Base-by-base conservation (phyloP, 2,329 filamentous ascomycete genomes). In the Microthyrium microscopicum region DNA sequence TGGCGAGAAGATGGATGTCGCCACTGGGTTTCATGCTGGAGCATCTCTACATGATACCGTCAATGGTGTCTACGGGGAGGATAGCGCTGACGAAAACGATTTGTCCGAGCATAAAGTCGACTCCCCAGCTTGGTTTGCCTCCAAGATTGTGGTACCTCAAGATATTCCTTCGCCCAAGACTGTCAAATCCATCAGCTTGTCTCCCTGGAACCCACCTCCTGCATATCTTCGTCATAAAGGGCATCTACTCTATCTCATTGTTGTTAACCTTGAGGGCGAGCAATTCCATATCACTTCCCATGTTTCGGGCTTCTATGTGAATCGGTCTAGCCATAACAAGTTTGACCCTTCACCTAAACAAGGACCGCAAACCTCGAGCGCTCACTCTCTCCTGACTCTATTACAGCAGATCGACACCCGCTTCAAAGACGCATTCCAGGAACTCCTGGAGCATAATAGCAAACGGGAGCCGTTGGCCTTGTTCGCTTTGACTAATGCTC, bases 201-300 rank as follows among this genome's bases (percentile, higher is more conserved):
- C 89, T 11, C 68, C 84, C 5, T 98, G 89, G 89, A 95, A 95
- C 58, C 89, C 91, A 24, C 85, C 87, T 26, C 89, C 89, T 29
- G 84, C 87, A 52, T 73, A 92, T 51, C 70, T 94, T 33, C 75
- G 85, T 43, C 83, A 92, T 51, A 83, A 80, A 51, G 89, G 89
- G 16, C 89, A 98, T 54, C 63, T 98, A 37, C 68, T 98, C 31
- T 98, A 98, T 56, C 67, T 98, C 15, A 68, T 83, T 41, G 67
- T 89, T 27, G 87, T 78, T 12, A 95, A 85, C 37, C 87, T 83
- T 46, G 89, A 98, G 57, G 85, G 85, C 41, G 89, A 98, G 59
- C 83, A 92, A 54, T 76, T 79, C 55, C 84, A 94, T 55, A 78
- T 98, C 49, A 98, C 91, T 7, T 73, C 82, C 11, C 83, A 94